Conservation (phyloP, 1,139 yeast genomes). For the Candida sanyaensis region DNA sequence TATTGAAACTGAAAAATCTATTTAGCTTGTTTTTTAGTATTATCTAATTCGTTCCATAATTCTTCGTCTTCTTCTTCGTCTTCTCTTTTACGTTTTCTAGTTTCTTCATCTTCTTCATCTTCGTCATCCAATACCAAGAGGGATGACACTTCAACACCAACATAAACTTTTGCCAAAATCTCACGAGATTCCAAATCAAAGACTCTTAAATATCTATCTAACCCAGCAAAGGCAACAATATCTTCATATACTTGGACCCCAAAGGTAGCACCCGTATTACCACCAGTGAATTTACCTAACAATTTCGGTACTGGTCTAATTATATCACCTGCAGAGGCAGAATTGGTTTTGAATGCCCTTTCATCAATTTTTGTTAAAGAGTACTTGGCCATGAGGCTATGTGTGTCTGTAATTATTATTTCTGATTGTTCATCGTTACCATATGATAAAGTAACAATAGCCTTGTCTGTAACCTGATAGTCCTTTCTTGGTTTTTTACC, state of each 20-base stretch:
- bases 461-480: constrained; percentile 49
- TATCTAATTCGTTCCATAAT: constrained; percentile 40
- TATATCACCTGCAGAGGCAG: constrained; percentile 48
- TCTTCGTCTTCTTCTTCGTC: constrained; percentile 35
- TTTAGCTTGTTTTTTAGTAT: constrained; percentile 18
- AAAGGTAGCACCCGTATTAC: constrained; percentile 49
- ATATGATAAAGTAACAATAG: constrained; percentile 42
- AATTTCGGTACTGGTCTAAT: constrained; percentile 39
- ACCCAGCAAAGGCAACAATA: constrained; percentile 65
- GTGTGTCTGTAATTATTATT: constrained; percentile 58
- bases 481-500: constrained; percentile 61
- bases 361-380: constrained; percentile 42
- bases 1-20: constrained; percentile 20
- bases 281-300: constrained; percentile 46
- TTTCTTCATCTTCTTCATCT: constrained; percentile 32
- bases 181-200: constrained; percentile 62
- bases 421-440: constrained; percentile 34
- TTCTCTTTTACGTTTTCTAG: constrained; percentile 24
- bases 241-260: constrained; percentile 28
- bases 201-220: constrained; percentile 83
- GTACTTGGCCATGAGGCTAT: constrained; percentile 54
- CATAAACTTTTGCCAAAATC: constrained; percentile 67
- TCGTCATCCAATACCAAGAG: constrained; percentile 54
- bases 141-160: constrained; percentile 71
- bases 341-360: constrained; percentile 37